Conservation (phyloP, 441 rosid genomes). For the Codiaeum variegatum region DNA sequence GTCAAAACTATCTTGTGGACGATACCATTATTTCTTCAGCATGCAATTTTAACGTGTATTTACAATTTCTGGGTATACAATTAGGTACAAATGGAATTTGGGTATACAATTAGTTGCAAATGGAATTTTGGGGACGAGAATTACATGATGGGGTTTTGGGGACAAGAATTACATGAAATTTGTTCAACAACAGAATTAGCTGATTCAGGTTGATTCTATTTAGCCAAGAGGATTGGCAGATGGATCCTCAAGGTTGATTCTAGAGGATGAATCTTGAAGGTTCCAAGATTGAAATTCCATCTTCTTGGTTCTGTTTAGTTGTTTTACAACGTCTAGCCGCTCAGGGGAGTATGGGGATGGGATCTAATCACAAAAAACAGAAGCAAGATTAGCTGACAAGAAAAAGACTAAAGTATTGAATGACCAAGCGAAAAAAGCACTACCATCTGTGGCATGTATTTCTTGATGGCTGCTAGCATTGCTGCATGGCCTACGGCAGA, state of each 20-base stretch:
- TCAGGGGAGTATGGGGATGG: constrained; percentile 64
- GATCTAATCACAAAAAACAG: constrained; percentile 33
- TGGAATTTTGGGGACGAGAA: no score
- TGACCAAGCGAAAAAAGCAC: constrained; percentile 1
- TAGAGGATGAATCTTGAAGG: constrained; percentile 37
- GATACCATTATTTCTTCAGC: neutral
- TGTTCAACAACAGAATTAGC: constrained; percentile 5
- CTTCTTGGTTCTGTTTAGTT: constrained; percentile 53
- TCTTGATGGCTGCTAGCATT: constrained; percentile 53
- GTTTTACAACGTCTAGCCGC: constrained; percentile 56
- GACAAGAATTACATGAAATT: neutral
- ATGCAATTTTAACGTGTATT: constrained; percentile 9
- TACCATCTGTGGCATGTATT: constrained; percentile 56
- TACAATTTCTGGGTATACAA: constrained; percentile 7
- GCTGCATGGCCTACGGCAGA: constrained; percentile 68
- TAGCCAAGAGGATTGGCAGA: constrained; percentile 11
- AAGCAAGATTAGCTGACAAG: constrained; percentile 1
- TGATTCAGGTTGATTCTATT: constrained; percentile 29
- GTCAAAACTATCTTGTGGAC: neutral
- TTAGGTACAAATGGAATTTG: neutral
- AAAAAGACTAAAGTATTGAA: neutral
- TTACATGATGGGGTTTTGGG: no score
- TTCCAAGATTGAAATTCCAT: constrained; percentile 43
- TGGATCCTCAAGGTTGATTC: constrained; percentile 33
- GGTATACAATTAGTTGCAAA: no score